Evolutionary conservation across 2,329 filamentous ascomycete genomes (phyloP).

Genomic region (Tolypocladium ophioglossoides): DNA sequence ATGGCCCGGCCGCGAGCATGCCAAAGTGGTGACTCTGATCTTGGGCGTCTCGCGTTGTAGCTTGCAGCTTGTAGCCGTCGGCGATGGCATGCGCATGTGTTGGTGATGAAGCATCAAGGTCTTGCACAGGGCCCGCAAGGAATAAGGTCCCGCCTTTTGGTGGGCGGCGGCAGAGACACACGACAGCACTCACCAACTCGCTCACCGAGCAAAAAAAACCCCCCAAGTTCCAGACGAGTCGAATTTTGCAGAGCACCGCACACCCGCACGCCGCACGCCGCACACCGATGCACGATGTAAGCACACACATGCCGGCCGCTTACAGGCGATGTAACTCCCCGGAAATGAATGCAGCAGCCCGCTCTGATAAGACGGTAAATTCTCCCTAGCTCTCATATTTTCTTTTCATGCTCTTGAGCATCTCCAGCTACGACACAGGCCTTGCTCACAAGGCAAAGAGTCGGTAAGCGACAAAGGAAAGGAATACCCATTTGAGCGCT

Average conservation of each 20-base stretch:
- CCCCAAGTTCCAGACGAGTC: background rate
- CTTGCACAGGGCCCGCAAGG: background rate
- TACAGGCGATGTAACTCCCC: background rate
- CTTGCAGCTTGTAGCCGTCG: background rate
- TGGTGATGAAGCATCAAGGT: background rate
- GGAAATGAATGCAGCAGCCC: background rate
- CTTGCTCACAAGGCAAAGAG: conserved; percentile 19
- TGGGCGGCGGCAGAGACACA: background rate
- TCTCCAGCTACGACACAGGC: conserved; percentile 20
- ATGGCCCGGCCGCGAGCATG: background rate
- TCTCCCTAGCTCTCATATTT: conserved; percentile 24
- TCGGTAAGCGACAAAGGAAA: conserved; percentile 27
- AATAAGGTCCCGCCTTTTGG: background rate
- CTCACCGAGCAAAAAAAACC: background rate
- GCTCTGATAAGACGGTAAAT: background rate
- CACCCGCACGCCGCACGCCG: background rate
- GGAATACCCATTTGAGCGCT: conserved; percentile 17
- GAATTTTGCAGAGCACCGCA: background rate
- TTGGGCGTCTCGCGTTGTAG: background rate
- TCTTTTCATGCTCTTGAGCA: conserved; percentile 16
- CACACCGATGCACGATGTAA: background rate
- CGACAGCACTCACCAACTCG: background rate
- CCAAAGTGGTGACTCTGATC: background rate
- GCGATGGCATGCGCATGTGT: background rate
- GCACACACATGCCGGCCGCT: background rate